Evolutionary conservation across 2,329 filamentous ascomycete genomes (phyloP), one percentile per base, ranked within the genome.

Genomic region (Juglanconis juglandina): DNA sequence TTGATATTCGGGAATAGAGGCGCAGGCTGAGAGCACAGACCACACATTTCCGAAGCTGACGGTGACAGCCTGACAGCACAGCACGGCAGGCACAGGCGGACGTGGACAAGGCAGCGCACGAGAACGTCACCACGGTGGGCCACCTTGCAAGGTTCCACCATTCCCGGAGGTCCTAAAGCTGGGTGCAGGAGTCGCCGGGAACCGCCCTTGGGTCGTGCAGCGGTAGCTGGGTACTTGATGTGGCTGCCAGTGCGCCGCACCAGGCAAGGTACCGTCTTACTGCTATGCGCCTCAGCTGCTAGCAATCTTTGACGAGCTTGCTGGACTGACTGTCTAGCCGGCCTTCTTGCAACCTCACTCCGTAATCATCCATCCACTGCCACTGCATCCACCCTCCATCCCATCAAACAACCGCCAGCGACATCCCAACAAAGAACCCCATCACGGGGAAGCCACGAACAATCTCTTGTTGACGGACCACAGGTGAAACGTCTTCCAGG

Each of bases 281-380:
- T 42, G 30, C 32, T 4, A 46, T 7, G 49, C 39, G 54, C 35
- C 46, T 44, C 44, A 14, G 30, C 33, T n/a, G 52, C 56, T 32
- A 54, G 58, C 56, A 59, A 54, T 53, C 52, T 61, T 61, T 59
- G 59, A 61, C 58, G 56, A 61, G 59, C 59, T 61, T 53, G 48
- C 42, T 54, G 53, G 48, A 44, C 53, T 48, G 56, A 58, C 61
- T 54, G 47, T 30, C 46, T 48, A 30, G 37, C 17, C 17, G 46
- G 46, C 17, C 42, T 47, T 51, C 55, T 42, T 61, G 46, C 51
- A 51, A 51, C 59, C 47, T 59, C 59, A 41, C 48, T 56, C 52
- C 55, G 49, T 42, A 39, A 53, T 46, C 53, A 49, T 56, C 39
- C 49, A 46, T 59, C 56, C 48, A 46, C 35, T 46, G 8, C 5